These are phyloP conservation scores for Saccharum officinarum DNA, from an alignment of 176 grass and related monocot species.

Conservation along the genomic window DNA sequence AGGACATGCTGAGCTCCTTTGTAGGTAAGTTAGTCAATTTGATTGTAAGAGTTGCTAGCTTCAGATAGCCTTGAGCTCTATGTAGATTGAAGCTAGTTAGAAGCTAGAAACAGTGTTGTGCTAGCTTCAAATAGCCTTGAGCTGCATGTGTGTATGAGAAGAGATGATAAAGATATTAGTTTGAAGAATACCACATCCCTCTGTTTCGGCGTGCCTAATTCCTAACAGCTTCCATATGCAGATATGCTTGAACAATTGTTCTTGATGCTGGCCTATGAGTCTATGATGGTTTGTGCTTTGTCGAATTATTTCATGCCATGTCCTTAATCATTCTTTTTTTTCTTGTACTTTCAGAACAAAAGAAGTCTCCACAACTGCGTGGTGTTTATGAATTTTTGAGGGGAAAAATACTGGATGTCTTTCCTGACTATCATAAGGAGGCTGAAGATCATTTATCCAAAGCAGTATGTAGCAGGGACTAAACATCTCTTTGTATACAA, in stretches of 20 bases:
- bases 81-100: background rate
- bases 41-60: background rate
- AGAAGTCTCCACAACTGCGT: conserved; percentile 73
- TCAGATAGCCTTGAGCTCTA: background rate
- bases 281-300: conserved; percentile 10
- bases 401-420: conserved; percentile 88
- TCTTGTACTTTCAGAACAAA: conserved; percentile 57
- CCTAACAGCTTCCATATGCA: background rate
- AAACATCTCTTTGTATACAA: conserved; percentile 25
- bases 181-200: background rate
- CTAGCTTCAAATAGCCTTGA: background rate
- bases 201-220: background rate
- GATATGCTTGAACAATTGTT: background rate
- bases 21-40: background rate
- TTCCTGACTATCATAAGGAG: conserved; percentile 89
- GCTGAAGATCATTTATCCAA: conserved; percentile 99
- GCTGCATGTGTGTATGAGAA: background rate
- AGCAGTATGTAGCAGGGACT: conserved; percentile 66
- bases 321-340: conserved; percentile 6
- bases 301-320: background rate
- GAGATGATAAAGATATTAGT: background rate
- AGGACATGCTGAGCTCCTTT: background rate
- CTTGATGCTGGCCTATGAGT: background rate
- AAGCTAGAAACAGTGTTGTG: background rate
- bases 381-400: conserved; percentile 85